These are phyloP conservation scores for Beauveria caledonica DNA, from an alignment of 2,329 filamentous ascomycete species.

Conservation along the genomic window DNA sequence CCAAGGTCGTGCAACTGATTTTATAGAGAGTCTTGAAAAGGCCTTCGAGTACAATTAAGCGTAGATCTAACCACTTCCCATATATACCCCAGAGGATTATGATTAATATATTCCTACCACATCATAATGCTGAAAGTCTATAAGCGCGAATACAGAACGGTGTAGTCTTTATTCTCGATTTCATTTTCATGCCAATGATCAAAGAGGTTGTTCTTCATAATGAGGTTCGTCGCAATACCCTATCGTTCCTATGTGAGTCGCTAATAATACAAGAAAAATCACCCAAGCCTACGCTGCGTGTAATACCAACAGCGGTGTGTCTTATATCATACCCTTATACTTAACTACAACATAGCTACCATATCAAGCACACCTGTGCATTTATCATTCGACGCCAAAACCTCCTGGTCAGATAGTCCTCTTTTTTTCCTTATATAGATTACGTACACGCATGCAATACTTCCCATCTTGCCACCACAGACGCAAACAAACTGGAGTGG, in stretches of 20 bases:
- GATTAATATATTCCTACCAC: neutral
- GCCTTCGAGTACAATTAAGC: neutral
- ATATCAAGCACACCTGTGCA: too few relatives aligned
- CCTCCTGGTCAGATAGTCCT: too few relatives aligned
- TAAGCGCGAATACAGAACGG: neutral
- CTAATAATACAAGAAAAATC: neutral
- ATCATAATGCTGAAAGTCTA: neutral
- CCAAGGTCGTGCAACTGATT: neutral
- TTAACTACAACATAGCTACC: too few relatives aligned
- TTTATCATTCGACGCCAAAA: too few relatives aligned
- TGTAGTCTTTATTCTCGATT: neutral
- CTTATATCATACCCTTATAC: neutral
- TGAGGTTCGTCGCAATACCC: neutral
- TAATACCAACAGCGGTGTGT: neutral
- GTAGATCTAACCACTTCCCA: neutral
- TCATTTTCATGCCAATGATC: neutral
- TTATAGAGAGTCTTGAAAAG: neutral
- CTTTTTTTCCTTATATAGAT: too few relatives aligned
- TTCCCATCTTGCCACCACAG: too few relatives aligned
- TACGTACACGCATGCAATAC: too few relatives aligned
- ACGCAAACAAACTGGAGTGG: too few relatives aligned
- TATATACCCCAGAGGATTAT: neutral
- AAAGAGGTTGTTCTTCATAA: neutral
- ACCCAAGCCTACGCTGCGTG: neutral
- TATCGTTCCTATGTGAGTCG: neutral